These are phyloP conservation scores for Lotmaria passim DNA, from an alignment of 208 protist species.

Conservation along the genomic window DNA sequence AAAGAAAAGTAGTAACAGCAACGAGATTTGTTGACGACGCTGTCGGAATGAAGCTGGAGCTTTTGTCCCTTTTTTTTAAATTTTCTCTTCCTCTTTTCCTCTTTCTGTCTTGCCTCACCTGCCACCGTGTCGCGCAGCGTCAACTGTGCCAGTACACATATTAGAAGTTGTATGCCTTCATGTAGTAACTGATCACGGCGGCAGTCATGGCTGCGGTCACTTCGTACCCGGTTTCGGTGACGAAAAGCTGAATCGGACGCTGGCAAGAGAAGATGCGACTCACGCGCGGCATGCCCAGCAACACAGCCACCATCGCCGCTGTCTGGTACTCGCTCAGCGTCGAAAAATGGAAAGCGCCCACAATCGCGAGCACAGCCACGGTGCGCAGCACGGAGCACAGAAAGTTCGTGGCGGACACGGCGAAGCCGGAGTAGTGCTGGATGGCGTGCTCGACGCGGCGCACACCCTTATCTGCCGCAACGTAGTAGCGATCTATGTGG, in stretches of 20 bases:
- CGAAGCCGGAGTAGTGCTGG: slow-evolving; percentile 56
- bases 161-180: slow-evolving; percentile 66
- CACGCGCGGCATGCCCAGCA: slow-evolving; percentile 57
- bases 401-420: slow-evolving; percentile 52
- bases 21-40: neutral
- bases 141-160: slow-evolving; percentile 20
- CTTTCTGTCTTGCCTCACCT: neutral
- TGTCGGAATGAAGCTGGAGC: neutral
- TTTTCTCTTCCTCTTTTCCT: neutral
- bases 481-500: slow-evolving; percentile 73
- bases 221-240: slow-evolving; percentile 80
- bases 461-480: slow-evolving; percentile 90
- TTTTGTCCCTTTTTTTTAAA: neutral
- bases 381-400: slow-evolving; percentile 51
- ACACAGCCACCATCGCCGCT: slow-evolving; percentile 52
- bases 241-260: slow-evolving; percentile 76
- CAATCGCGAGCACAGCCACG: slow-evolving; percentile 45
- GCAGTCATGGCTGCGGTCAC: slow-evolving; percentile 63
- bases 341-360: slow-evolving; percentile 46
- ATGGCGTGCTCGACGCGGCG: slow-evolving; percentile 77
- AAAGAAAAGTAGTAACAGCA: neutral
- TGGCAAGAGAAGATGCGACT: slow-evolving; percentile 76
- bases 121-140: neutral
- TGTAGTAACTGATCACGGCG: slow-evolving; percentile 62
- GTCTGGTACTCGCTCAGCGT: slow-evolving; percentile 71